A percentile compares a stretch with the other conserved stretches of the same genome.
These are phyloP conservation scores for Pichia manshurica DNA, from an alignment of 805 yeast species.

Conservation along the genomic window DNA sequence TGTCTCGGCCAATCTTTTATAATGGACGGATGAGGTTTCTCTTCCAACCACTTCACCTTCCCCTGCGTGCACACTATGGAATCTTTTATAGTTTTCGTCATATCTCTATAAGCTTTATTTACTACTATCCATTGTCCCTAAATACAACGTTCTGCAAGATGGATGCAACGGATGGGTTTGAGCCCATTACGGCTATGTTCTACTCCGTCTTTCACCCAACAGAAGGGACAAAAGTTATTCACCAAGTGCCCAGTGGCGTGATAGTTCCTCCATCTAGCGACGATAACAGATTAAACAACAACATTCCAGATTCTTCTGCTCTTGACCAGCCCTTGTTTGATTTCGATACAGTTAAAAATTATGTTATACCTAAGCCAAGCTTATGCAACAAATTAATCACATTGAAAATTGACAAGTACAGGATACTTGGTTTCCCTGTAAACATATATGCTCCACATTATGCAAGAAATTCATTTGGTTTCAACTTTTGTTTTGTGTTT, in stretches of 20 bases:
- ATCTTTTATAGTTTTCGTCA: not conserved
- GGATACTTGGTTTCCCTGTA: constrained; percentile 86
- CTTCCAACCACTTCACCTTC: not conserved
- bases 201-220: constrained; percentile 93
- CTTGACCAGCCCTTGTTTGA: constrained; percentile 48
- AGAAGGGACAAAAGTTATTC: constrained; percentile 87
- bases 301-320: constrained; percentile 28
- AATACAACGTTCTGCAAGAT: constrained; percentile 9
- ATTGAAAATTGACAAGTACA: constrained; percentile 60
- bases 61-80: not conserved
- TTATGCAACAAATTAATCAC: constrained; percentile 79
- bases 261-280: constrained; percentile 36
- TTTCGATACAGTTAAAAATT: constrained; percentile 83
- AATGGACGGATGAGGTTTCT: not conserved
- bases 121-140: not conserved
- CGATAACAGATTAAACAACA: constrained; percentile 17
- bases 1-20: constrained; percentile 7
- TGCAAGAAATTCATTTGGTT: constrained; percentile 86
- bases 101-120: not conserved
- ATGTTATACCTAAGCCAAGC: constrained; percentile 89
- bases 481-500: constrained; percentile 90
- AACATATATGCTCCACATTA: constrained; percentile 68
- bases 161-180: constrained; percentile 52
- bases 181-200: constrained; percentile 83
- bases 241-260: constrained; percentile 82